Evolutionary conservation across 1,284 basidiomycete species (phyloP).

Genomic region (Trametes hirsuta): DNA sequence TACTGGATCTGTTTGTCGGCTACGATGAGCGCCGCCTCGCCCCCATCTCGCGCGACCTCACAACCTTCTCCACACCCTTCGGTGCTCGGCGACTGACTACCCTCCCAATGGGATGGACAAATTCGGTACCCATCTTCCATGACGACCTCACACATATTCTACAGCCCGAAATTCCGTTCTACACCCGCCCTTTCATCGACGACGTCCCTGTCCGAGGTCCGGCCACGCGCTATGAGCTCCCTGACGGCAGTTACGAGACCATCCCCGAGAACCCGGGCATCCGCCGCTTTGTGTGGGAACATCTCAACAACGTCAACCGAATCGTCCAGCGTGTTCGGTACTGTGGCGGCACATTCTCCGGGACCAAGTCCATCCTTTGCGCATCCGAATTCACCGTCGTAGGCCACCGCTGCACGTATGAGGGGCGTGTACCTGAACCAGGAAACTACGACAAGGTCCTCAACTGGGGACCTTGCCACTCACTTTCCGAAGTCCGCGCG

Average conservation of each 20-base stretch:
- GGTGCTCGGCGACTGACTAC: constrained; percentile 26
- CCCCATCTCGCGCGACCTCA: constrained; percentile 31
- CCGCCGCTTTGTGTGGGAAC: too few species aligned
- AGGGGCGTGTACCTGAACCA: constrained; percentile 29
- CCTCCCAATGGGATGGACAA: constrained; percentile 43
- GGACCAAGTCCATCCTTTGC: constrained; percentile 16
- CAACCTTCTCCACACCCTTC: constrained; percentile 19
- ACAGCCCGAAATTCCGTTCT: constrained; percentile 33
- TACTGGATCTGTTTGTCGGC: constrained; percentile 29
- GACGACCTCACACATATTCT: constrained; percentile 29
- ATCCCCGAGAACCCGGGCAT: too few species aligned
- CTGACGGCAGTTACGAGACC: too few species aligned
- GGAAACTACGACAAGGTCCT: constrained; percentile 21
- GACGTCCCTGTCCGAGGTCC: too few species aligned
- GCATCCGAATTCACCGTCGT: constrained; percentile 27
- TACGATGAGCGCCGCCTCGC: constrained; percentile 26
- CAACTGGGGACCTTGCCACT: constrained; percentile 29
- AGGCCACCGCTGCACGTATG: constrained; percentile 30
- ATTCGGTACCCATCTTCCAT: constrained; percentile 40
- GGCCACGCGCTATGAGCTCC: too few species aligned
- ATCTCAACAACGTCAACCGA: too few species aligned
- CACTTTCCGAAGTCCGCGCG: constrained; percentile 26
- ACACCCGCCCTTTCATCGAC: too few species aligned
- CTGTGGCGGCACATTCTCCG: too few species aligned
- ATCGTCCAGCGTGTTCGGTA: too few species aligned